These are phyloP conservation scores for Rhizopogon salebrosus DNA, from an alignment of 768 basidiomycete species.

Conservation along the genomic window DNA sequence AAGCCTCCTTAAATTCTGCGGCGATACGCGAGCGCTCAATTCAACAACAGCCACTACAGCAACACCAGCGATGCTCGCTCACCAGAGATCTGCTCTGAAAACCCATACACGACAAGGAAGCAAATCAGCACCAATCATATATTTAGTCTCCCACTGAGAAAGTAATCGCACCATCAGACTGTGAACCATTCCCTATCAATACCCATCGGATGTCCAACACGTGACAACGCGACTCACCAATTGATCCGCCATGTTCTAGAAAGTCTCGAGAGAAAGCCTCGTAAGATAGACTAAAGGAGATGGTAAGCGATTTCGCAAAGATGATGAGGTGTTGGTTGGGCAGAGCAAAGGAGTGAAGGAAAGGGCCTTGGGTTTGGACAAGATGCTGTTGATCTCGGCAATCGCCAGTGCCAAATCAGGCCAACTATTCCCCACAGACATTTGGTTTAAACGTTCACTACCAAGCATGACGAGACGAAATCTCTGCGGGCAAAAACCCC, in stretches of 20 bases:
- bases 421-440: conserved; percentile 5
- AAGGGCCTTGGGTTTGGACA: conserved; percentile 2
- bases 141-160: conserved; percentile 5
- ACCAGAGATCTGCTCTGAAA: conserved; percentile 88
- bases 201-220: conserved; percentile 11
- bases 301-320: neutral
- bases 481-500: no score
- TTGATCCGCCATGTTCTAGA: conserved; percentile 50
- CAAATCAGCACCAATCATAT: neutral
- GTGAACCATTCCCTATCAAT: conserved; percentile 7
- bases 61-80: conserved; percentile 19
- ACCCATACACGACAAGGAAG: conserved; percentile 8
- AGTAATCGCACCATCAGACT: conserved; percentile 53
- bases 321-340: conserved; percentile 6
- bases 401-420: conserved; percentile 26
- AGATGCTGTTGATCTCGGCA: conserved; percentile 24
- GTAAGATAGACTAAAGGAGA: neutral
- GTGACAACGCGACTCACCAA: conserved; percentile 35
- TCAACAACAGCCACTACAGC: neutral
- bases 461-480: no score
- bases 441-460: no score
- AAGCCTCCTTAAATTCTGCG: conserved; percentile 96
- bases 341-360: neutral
- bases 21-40: conserved; percentile 4
- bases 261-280: neutral